Conservation (phyloP, 371 early-diverging fungal genomes). For the Mortierella sp. region DNA sequence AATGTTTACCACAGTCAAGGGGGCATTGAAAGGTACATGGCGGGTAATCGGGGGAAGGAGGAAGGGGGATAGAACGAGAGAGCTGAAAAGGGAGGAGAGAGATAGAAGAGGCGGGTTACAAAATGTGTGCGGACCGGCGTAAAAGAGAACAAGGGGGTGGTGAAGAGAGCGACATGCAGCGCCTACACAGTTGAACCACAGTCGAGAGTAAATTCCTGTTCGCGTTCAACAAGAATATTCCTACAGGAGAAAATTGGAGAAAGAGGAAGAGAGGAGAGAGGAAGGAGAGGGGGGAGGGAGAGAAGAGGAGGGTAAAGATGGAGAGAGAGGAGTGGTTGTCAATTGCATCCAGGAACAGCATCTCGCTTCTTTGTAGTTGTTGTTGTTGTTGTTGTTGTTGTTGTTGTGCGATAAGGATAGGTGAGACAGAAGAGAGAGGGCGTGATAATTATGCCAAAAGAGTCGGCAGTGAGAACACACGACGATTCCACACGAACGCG, state of each 20-base stretch:
- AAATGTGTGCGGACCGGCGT: neutral
- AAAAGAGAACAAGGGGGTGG: neutral
- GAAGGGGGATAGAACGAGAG: neutral
- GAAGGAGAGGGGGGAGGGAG: no score
- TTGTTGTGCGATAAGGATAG: neutral
- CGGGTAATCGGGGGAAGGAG: neutral
- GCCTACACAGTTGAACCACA: neutral
- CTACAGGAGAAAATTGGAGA: neutral
- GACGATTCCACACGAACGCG: no score
- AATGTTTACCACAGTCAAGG: neutral
- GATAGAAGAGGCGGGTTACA: neutral
- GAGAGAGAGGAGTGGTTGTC: neutral
- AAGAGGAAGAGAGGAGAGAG: neutral
- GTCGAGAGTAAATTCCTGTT: no score
- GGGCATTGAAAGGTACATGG: neutral
- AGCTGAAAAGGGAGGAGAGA: neutral
- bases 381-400: neutral
- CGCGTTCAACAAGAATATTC: neutral
- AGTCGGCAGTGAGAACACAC: no score
- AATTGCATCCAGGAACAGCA: no score
- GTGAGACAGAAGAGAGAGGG: no score
- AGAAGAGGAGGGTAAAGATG: neutral
- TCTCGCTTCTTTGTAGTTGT: neutral
- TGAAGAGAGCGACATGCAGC: neutral
- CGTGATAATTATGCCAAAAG: no score